These are phyloP conservation scores for Fusarium sacchari DNA, from an alignment of 2,329 filamentous ascomycete genomes.

Conservation along the genomic window DNA sequence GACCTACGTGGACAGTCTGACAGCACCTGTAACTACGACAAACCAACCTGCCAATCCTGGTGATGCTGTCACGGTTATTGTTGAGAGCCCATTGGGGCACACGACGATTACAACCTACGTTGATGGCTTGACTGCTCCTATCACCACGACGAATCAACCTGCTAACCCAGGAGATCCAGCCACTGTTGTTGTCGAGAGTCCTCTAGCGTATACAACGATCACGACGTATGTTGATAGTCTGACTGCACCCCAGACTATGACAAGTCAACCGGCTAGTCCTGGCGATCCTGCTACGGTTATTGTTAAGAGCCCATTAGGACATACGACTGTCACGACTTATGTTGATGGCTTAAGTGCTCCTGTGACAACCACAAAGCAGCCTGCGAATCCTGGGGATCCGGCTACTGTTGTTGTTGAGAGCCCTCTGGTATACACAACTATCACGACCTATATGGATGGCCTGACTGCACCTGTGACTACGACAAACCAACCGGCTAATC, in stretches of 20 bases:
- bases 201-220: fast-evolving
- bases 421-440: not conserved
- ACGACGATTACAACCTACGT: not conserved
- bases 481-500: not conserved
- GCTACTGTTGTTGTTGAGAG: fast-evolving
- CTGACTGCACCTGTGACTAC: not conserved
- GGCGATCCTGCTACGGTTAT: not conserved
- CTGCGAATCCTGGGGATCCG: fast-evolving
- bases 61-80: not conserved
- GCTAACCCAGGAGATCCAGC: not conserved
- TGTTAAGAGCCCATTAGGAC: not conserved
- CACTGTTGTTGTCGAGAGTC: not conserved
- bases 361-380: fast-evolving
- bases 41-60: not conserved
- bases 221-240: not conserved
- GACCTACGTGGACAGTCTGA: not conserved
- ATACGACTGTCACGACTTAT: not conserved
- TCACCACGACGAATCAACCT: not conserved
- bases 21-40: not conserved
- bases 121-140: not conserved
- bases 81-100: not conserved
- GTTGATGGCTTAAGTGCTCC: not conserved
- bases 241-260: not conserved
- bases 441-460: not conserved
- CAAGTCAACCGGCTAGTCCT: too few species aligned